A percentile compares a stretch with the other conserved stretches of the same genome.
These are phyloP conservation scores for Homolaphlyctis polyrhiza DNA, from an alignment of 371 early-diverging fungal genomes.

Conservation along the genomic window DNA sequence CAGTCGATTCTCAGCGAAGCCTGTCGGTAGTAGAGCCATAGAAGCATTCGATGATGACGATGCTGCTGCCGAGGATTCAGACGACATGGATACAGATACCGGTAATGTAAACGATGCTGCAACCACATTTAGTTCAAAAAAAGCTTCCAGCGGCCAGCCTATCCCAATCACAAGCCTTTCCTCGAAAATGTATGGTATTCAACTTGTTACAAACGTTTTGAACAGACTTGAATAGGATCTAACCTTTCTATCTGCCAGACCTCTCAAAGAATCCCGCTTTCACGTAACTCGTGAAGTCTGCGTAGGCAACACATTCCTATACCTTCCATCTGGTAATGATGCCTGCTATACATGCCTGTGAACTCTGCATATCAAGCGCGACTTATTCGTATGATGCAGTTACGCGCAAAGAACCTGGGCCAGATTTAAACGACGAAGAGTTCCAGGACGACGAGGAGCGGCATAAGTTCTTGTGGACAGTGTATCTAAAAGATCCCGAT, in stretches of 20 bases:
- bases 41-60: neutral
- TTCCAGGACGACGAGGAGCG: constrained; percentile 57
- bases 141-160: neutral
- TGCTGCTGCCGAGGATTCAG: neutral
- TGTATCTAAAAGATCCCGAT: constrained; percentile 55
- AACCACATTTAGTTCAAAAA: neutral
- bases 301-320: constrained; percentile 84
- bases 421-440: no score
- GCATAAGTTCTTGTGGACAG: constrained; percentile 85
- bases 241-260: neutral
- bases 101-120: neutral
- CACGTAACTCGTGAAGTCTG: constrained; percentile 74
- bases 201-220: neutral
- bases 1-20: neutral
- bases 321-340: constrained; percentile 49
- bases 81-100: neutral
- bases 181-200: neutral
- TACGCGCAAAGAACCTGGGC: no score
- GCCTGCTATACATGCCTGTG: neutral
- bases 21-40: neutral
- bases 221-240: neutral
- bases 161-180: neutral
- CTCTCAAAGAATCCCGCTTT: constrained; percentile 68
- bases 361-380: constrained; percentile 6
- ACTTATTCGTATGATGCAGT: neutral